Percentiles rank a stretch among this genome's conserved stretches.
These are phyloP conservation scores for Ascoidea asiatica DNA, from an alignment of 805 yeast genomes.

Conservation along the genomic window DNA sequence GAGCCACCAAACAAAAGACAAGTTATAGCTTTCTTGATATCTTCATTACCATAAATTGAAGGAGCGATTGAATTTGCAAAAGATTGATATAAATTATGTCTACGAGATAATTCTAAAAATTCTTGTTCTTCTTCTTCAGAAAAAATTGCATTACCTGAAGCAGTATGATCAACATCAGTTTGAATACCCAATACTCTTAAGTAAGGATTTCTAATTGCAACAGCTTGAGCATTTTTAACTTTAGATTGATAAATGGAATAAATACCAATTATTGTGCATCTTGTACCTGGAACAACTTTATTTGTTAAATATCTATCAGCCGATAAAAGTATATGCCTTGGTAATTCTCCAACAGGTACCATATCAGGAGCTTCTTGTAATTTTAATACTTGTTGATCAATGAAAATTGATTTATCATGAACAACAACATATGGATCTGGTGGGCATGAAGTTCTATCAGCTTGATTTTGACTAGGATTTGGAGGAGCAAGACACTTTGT, in stretches of 20 bases:
- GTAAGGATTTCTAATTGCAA: slow-evolving; percentile 90
- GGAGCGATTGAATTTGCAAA: slow-evolving; percentile 90
- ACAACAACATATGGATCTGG: slow-evolving; percentile 86
- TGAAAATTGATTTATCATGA: slow-evolving; percentile 86
- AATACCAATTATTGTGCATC: slow-evolving; percentile 85
- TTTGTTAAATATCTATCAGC: slow-evolving; percentile 86
- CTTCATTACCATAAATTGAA: slow-evolving; percentile 86
- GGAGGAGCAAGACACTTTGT: slow-evolving; percentile 47
- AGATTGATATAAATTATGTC: slow-evolving; percentile 75
- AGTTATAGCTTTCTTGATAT: slow-evolving; percentile 86
- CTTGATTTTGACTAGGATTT: slow-evolving; percentile 27
- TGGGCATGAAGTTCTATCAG: slow-evolving; percentile 55
- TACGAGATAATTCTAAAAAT: slow-evolving; percentile 65
- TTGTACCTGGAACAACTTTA: slow-evolving; percentile 85
- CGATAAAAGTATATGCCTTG: slow-evolving; percentile 78
- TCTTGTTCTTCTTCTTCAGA: slow-evolving; percentile 92
- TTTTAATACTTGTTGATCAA: slow-evolving; percentile 89
- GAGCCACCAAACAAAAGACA: slow-evolving; percentile 93
- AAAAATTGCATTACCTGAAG: slow-evolving; percentile 48
- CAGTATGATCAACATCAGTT: slow-evolving; percentile 64
- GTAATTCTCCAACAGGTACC: slow-evolving; percentile 99
- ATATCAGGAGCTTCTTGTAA: slow-evolving; percentile 96
- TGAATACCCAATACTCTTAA: slow-evolving; percentile 77
- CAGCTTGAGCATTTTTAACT: slow-evolving; percentile 38
- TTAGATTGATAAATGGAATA: slow-evolving; percentile 82